Evolutionary conservation across 2,329 filamentous ascomycete species (phyloP).

Genomic region (Diaporthe destruens): DNA sequence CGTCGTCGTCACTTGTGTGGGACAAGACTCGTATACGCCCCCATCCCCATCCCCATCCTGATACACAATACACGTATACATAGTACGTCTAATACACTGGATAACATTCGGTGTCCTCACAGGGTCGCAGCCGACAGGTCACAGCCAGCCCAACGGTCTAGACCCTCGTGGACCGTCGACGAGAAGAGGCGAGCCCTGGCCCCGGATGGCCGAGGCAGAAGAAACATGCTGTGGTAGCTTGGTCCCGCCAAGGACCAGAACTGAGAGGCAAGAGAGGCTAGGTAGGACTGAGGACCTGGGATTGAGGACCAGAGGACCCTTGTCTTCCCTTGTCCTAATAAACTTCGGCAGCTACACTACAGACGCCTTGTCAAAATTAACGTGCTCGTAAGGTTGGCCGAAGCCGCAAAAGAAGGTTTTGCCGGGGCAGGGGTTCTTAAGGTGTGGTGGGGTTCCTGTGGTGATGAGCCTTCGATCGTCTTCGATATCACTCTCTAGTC

Average conservation of each 20-base stretch:
- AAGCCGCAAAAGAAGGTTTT: constrained; percentile 18
- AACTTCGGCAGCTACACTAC: constrained; percentile 11
- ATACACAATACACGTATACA: too few species aligned
- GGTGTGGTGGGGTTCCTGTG: background rate
- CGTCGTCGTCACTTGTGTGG: constrained; percentile 20
- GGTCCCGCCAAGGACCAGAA: background rate
- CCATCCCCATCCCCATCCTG: background rate
- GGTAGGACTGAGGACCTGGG: too few species aligned
- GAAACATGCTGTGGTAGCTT: background rate
- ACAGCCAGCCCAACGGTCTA: constrained; percentile 29
- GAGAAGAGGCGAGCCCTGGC: constrained; percentile 1
- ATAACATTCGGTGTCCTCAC: background rate
- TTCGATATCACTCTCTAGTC: background rate
- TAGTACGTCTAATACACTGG: background rate
- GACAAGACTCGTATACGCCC: background rate
- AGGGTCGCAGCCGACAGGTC: constrained; percentile 29
- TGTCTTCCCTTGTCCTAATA: background rate
- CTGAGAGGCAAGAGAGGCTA: too few species aligned
- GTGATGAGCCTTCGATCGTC: background rate
- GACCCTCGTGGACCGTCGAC: constrained; percentile 13
- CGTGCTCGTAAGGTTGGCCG: constrained; percentile 3
- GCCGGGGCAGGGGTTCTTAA: constrained; percentile 6
- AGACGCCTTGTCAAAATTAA: background rate
- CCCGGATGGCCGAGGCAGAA: background rate
- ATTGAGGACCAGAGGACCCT: constrained; percentile 11